Base-by-base conservation (phyloP, 139 green algal genomes). In the Chlorella sp. region DNA sequence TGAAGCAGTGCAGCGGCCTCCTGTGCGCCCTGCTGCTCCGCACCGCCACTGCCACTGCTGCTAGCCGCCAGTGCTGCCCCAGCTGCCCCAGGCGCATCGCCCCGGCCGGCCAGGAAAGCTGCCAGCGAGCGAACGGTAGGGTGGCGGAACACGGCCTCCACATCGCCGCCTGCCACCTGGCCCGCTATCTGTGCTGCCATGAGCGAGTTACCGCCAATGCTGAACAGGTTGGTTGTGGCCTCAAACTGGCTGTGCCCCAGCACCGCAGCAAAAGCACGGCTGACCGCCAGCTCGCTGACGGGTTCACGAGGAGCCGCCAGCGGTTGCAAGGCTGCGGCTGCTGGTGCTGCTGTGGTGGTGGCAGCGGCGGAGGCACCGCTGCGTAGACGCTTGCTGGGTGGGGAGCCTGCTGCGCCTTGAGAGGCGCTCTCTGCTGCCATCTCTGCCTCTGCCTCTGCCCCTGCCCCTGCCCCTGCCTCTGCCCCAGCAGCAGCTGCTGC, bases 141-240 rank as follows among this genome's bases (percentile, higher is more conserved):
- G 46, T 84, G 76, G 22, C 56, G 46, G n/a, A 78, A 86, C 41
- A 93, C 43, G 26, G 82, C 73, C 17, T 85, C 72, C 9, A 83
- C 30, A 13, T 43, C 7, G 83, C 30, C 22, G 83, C 74, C 9
- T 87, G 70, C 24, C 87, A 81, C 26, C 90, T 73, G n/a, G 32
- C n/a, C 85, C 20, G 90, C 89, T 32, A 88, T 84, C 24, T 54
- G 36, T 19, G 68, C 76, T 6, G 82, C 88, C 14, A 79, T 78
- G 48, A 88, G 65, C 30, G 90, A 93, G 74, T 86, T 88, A 24
- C 74, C 90, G 73, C 90, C 90, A 13, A 80, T 72, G 17, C n/a
- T 40, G 46, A 92, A 92, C 34, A 92, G 85, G 81, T 88, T 88
- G n/a, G 84, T 75, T 28, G 77, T 88, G 19, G 89, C 85, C 83